These are phyloP conservation scores for Stachybotrys elegans DNA, from an alignment of 2,329 filamentous ascomycete genomes.

Conservation along the genomic window DNA sequence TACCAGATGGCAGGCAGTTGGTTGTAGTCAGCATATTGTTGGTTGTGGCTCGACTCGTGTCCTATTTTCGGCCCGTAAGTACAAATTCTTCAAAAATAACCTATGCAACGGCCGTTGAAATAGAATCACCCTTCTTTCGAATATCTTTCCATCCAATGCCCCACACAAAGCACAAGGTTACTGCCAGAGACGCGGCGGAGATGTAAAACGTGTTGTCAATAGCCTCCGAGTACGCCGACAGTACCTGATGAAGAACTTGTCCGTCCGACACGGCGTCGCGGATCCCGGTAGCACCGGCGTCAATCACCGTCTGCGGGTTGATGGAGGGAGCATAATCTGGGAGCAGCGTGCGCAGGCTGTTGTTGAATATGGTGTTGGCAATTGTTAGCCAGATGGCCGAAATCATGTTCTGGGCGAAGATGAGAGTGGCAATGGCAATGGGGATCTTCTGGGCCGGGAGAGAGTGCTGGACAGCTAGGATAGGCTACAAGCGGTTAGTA, in stretches of 20 bases:
- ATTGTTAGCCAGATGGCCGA: slow-evolving; percentile 16
- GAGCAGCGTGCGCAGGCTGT: not conserved
- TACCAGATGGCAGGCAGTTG: too few relatives aligned
- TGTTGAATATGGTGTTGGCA: slow-evolving; percentile 19
- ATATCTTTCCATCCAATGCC: not conserved
- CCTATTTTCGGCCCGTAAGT: too few relatives aligned
- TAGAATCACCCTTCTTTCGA: too few relatives aligned
- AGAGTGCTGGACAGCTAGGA: slow-evolving; percentile 17
- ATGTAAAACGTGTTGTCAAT: not conserved
- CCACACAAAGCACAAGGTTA: not conserved
- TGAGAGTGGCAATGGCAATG: slow-evolving; percentile 16
- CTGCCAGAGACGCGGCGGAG: too few relatives aligned
- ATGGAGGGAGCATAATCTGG: not conserved
- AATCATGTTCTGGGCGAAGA: slow-evolving; percentile 18
- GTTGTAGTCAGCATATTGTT: too few relatives aligned
- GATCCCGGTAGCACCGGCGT: not conserved
- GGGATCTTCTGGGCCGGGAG: slow-evolving; percentile 16
- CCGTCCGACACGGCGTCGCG: not conserved
- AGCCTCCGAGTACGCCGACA: not conserved
- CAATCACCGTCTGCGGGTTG: not conserved
- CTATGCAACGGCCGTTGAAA: too few relatives aligned
- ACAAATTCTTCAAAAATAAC: too few relatives aligned
- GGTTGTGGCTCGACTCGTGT: too few relatives aligned
- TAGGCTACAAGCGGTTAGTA: slow-evolving; percentile 9
- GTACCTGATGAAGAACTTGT: not conserved